Evolutionary conservation across 202 grass and related monocot genomes (phyloP).

Genomic region (Musa balbisiana): DNA sequence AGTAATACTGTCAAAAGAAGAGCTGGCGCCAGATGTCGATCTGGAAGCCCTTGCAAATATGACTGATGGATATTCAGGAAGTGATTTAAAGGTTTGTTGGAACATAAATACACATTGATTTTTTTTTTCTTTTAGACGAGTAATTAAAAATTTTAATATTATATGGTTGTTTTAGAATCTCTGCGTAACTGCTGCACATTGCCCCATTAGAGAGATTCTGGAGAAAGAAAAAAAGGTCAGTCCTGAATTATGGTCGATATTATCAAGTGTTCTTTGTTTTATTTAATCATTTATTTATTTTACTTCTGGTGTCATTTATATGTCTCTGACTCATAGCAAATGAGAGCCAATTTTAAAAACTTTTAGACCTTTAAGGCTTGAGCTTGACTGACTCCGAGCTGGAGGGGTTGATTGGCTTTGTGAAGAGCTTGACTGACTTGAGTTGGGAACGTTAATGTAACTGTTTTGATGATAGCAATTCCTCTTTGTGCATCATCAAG

Average conservation of each 20-base stretch:
- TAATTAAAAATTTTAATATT: constrained; percentile 11
- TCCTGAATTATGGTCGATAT: background rate
- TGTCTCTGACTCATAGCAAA: too few relatives aligned
- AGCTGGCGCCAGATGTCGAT: constrained; percentile 55
- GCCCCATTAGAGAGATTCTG: constrained; percentile 89
- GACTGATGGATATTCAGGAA: constrained; percentile 98
- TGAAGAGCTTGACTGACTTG: too few relatives aligned
- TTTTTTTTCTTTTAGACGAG: constrained; percentile 11
- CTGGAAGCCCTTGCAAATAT: constrained; percentile 79
- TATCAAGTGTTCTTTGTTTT: too few relatives aligned
- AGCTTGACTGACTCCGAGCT: too few relatives aligned
- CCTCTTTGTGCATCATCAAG: too few relatives aligned
- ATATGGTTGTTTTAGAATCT: constrained; percentile 65
- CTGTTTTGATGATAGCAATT: too few relatives aligned
- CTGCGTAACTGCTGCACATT: constrained; percentile 90
- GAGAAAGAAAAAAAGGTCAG: constrained; percentile 99
- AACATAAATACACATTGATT: constrained; percentile 14
- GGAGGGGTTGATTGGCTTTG: too few relatives aligned
- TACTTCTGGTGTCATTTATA: too few relatives aligned
- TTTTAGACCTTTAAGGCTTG: too few relatives aligned
- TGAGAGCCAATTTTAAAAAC: too few relatives aligned
- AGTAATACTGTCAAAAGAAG: constrained; percentile 97
- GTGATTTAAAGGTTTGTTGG: constrained; percentile 80
- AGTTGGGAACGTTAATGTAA: too few relatives aligned
- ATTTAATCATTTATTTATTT: too few relatives aligned